Evolutionary conservation across 2,329 filamentous ascomycete species (phyloP).

Genomic region (Pseudogymnoascus sp.): DNA sequence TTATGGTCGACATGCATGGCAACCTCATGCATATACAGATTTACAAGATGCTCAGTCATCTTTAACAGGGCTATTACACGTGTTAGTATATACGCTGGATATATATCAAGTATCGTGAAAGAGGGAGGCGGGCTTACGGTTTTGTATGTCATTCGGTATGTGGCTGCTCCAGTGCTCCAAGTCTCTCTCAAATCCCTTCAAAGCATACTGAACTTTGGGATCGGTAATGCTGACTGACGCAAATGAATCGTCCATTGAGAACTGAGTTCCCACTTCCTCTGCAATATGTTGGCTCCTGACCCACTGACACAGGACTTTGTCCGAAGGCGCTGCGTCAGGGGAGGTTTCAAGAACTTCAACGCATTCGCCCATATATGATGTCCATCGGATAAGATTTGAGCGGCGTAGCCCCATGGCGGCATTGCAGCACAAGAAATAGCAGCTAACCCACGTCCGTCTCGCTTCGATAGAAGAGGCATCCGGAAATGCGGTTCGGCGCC

Average conservation of each 20-base stretch:
- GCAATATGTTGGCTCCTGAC: slow-evolving; percentile 38
- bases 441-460: slow-evolving; percentile 28
- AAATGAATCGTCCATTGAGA: slow-evolving; percentile 39
- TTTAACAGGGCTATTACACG: slow-evolving; percentile 34
- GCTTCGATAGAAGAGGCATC: slow-evolving; percentile 27
- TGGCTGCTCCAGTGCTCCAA: slow-evolving; percentile 38
- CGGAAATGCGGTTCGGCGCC: slow-evolving; percentile 32
- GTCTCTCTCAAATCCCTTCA: slow-evolving; percentile 46
- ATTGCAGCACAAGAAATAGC: slow-evolving; percentile 31
- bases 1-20: slow-evolving; percentile 48
- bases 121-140: slow-evolving; percentile 21
- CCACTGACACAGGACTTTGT: slow-evolving; percentile 34
- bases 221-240: slow-evolving; percentile 42
- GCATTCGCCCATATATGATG: slow-evolving; percentile 36
- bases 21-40: slow-evolving; percentile 51
- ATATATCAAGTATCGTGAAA: not conserved
- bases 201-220: slow-evolving; percentile 42
- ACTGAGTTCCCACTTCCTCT: slow-evolving; percentile 46
- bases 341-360: slow-evolving; percentile 34
- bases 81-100: slow-evolving; percentile 7
- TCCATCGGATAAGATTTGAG: slow-evolving; percentile 37
- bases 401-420: slow-evolving; percentile 36
- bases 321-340: slow-evolving; percentile 32
- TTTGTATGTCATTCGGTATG: slow-evolving; percentile 30
- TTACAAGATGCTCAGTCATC: slow-evolving; percentile 43